Conservation (phyloP, 257 asterid species). For the Jasminum sambac region DNA sequence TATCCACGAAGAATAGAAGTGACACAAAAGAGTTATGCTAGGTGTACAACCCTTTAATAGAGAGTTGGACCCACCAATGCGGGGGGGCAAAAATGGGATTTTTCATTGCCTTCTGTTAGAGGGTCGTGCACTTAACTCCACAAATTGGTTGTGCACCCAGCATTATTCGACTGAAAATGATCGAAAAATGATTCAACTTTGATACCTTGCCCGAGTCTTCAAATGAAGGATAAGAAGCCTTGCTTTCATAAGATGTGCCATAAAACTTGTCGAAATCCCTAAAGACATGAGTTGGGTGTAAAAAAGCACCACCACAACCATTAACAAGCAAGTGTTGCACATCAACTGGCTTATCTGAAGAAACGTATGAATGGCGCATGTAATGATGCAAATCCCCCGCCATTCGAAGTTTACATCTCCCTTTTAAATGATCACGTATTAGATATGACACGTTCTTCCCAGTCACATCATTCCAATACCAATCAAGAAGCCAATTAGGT, state of each 20-base stretch:
- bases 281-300: slow-evolving; percentile 97
- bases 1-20: too few relatives aligned
- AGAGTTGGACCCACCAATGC: too few relatives aligned
- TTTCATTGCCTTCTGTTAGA: too few relatives aligned
- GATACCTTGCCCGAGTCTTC: slow-evolving; percentile 97
- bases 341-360: slow-evolving; percentile 71
- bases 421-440: slow-evolving; percentile 76
- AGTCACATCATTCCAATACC: slow-evolving; percentile 76
- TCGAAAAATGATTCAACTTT: slow-evolving; percentile 8
- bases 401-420: slow-evolving; percentile 86
- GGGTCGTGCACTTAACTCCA: too few relatives aligned
- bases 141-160: too few relatives aligned
- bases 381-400: slow-evolving; percentile 99
- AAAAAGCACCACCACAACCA: slow-evolving; percentile 98
- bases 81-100: too few relatives aligned
- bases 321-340: slow-evolving; percentile 94
- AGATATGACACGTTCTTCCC: slow-evolving; percentile 78
- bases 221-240: slow-evolving; percentile 86
- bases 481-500: slow-evolving; percentile 96
- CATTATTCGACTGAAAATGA: background rate
- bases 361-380: slow-evolving; percentile 88
- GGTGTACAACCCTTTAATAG: too few relatives aligned
- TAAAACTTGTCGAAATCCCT: slow-evolving; percentile 54
- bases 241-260: slow-evolving; percentile 73
- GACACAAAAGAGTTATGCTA: too few relatives aligned